Evolutionary conservation across 2,329 filamentous ascomycete species (phyloP), one percentile per base, ranked within the genome.

Genomic region (Pseudofabraea citricarpa): DNA sequence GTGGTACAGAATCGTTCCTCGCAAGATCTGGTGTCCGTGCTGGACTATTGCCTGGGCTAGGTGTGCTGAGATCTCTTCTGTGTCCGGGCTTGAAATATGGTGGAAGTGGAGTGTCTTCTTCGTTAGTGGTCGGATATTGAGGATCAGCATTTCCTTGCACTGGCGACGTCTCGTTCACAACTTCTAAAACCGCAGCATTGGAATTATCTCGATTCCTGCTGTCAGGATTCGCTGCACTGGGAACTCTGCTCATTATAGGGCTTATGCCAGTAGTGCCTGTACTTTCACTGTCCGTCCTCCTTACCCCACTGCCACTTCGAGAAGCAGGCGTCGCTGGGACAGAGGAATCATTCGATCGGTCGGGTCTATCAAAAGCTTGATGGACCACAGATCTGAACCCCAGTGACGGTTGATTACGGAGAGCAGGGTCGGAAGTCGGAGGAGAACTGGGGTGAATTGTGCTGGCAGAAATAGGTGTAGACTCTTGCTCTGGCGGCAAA

Each of bases 341-440:
- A 5, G 59, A 59, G 6, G 69, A 68, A 27, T 77, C 75, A 48
- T 79, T 72, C 20, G 39, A 21, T 37, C 12, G 19, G 7, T 37
- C 35, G 16, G 64, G 68, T 36, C 72, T 69, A 55, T 83, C 79
- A 55, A 85, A 85, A 13, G 81, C 81, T 57, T 82, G 75, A 52
- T 83, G 70, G 4, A 85, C 81, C 12, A 78, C 75, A 1, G 78
- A 76, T 26, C 64, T 65, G 55, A 79, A 79, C n/a, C 77, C 75
- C 15, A 71, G 50, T 2, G 75, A 78, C 3, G 71, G 67, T 48
- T 75, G 71, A 49, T 74, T 73, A 6, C 72, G 68, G n/a, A 79
- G 58, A 32, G 59, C 51, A 32, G 52, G 29, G 6, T 56, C 52
- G 19, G 40, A 40, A 5, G 27, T n/a, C 3, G 41, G 22, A 10